Evolutionary conservation across 108 stramenopile species (phyloP).

Genomic region (Fragilariopsis cylindrus): DNA sequence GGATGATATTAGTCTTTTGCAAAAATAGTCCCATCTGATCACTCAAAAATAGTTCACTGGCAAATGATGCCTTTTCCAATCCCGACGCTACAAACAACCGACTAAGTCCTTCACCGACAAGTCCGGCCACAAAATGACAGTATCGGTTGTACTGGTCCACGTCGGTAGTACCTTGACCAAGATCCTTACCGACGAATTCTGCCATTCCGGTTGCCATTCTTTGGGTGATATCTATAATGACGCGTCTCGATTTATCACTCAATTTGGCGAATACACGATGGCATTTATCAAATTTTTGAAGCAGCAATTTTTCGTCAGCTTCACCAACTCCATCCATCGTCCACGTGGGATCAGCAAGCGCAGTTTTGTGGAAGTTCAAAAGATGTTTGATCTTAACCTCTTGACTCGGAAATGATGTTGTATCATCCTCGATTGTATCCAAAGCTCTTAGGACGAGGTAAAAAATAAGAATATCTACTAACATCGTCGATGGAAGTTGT

Average conservation of each 20-base stretch:
- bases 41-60: conserved; percentile 66
- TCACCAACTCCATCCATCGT: conserved; percentile 92
- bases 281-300: conserved; percentile 93
- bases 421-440: conserved; percentile 99
- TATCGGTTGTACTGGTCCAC: conserved; percentile 92
- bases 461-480: conserved; percentile 95
- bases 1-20: conserved; percentile 99
- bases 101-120: conserved; percentile 97
- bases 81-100: conserved; percentile 91
- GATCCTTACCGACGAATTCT: conserved; percentile 94
- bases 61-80: conserved; percentile 69
- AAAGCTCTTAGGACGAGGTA: conserved; percentile 96
- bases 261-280: conserved; percentile 81
- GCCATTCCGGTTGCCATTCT: conserved; percentile 99
- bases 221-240: conserved; percentile 94
- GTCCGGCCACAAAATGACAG: conserved; percentile 98
- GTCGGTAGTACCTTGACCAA: conserved; percentile 95
- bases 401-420: conserved; percentile 79
- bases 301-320: conserved; percentile 88
- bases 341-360: conserved; percentile 86
- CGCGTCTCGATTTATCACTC: conserved; percentile 53
- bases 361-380: conserved; percentile 82
- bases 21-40: conserved; percentile 99
- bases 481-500: conserved; percentile 83
- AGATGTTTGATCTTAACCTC: conserved; percentile 88